phyloP scores from a whole-genome alignment of 805 yeast genomes.

The Starmerella gropengiesseri region DNA sequence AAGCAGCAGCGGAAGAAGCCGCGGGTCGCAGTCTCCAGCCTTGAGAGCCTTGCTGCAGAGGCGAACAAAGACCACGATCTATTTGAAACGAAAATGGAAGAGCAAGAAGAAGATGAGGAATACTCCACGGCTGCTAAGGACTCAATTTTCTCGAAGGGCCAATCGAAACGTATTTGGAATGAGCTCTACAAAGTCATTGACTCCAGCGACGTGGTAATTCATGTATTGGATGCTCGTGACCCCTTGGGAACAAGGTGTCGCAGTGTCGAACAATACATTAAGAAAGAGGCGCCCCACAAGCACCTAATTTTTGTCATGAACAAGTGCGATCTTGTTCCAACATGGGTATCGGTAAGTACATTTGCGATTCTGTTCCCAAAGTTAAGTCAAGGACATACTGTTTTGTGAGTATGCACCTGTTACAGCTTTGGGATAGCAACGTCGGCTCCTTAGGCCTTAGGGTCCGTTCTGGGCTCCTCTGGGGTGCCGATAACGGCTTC shows the following conservation, averaged over 20 bases:
- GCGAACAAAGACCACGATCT: slow-evolving; percentile 49
- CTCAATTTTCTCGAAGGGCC: slow-evolving; percentile 92
- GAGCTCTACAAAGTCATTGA: slow-evolving; percentile 94
- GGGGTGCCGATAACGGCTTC: slow-evolving; percentile 39
- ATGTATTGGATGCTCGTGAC: slow-evolving; percentile 94
- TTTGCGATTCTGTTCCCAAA: slow-evolving; percentile 44
- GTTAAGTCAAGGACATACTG: slow-evolving; percentile 40
- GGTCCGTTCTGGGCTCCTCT: slow-evolving; percentile 40
- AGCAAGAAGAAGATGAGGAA: slow-evolving; percentile 46
- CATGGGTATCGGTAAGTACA: slow-evolving; percentile 96
- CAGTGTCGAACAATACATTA: slow-evolving; percentile 84
- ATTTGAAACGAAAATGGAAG: slow-evolving; percentile 60
- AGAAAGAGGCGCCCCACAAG: slow-evolving; percentile 90
- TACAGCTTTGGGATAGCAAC: slow-evolving; percentile 91
- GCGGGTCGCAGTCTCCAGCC: slow-evolving; percentile 59
- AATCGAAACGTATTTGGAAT: slow-evolving; percentile 97
- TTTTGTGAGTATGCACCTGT: slow-evolving; percentile 67
- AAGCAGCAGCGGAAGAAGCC: slow-evolving; percentile 90
- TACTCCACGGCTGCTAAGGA: slow-evolving; percentile 88
- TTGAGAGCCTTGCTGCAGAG: slow-evolving; percentile 62
- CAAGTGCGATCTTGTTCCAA: slow-evolving; percentile 96
- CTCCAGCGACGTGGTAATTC: slow-evolving; percentile 93
- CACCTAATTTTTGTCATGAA: slow-evolving; percentile 88
- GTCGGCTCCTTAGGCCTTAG: slow-evolving; percentile 42
- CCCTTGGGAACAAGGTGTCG: slow-evolving; percentile 93